Conservation (phyloP, 495 filamentous ascomycete genomes). For the Rhizodiscina lignyota region DNA sequence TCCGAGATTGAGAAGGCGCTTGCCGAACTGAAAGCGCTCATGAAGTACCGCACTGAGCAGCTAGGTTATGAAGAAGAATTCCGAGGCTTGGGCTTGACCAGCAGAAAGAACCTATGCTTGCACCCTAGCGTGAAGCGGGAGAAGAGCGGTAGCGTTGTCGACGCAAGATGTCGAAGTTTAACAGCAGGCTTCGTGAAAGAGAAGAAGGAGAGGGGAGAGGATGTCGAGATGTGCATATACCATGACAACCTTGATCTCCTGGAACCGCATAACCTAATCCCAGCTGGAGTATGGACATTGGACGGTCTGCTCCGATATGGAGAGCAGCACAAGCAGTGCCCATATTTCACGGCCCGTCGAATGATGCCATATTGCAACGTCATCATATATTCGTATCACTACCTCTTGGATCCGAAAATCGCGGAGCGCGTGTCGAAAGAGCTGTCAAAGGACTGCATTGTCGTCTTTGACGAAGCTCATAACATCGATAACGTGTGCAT, state of each 20-base stretch:
- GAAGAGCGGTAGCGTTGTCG: conserved; percentile 85
- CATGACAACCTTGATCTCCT: conserved; percentile 96
- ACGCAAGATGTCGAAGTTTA: conserved; percentile 85
- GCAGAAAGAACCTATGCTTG: conserved; percentile 92
- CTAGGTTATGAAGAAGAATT: conserved; percentile 86
- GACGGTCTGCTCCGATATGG: conserved; percentile 76
- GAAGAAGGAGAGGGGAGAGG: conserved; percentile 86
- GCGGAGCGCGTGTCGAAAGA: conserved; percentile 93
- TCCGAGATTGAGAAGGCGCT: conserved; percentile 93
- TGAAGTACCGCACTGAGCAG: conserved; percentile 82
- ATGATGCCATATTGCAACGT: conserved; percentile 99
- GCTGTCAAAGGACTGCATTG: conserved; percentile 93
- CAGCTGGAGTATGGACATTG: conserved; percentile 90
- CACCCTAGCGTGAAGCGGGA: conserved; percentile 91
- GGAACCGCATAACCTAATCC: conserved; percentile 85
- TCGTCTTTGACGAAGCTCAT: conserved; percentile 97
- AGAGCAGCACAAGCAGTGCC: conserved; percentile 90
- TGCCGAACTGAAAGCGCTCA: conserved; percentile 75
- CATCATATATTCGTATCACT: conserved; percentile 99
- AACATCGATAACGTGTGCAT: conserved; percentile 99
- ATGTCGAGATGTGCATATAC: conserved; percentile 86
- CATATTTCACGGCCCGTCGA: conserved; percentile 85
- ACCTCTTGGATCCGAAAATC: conserved; percentile 94
- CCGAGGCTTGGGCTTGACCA: conserved; percentile 76
- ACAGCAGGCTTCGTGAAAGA: conserved; percentile 95